Evolutionary conservation across 2,329 filamentous ascomycete species (phyloP), one percentile per base, ranked within the genome.

Genomic region (Hymenoscyphus occultus): DNA sequence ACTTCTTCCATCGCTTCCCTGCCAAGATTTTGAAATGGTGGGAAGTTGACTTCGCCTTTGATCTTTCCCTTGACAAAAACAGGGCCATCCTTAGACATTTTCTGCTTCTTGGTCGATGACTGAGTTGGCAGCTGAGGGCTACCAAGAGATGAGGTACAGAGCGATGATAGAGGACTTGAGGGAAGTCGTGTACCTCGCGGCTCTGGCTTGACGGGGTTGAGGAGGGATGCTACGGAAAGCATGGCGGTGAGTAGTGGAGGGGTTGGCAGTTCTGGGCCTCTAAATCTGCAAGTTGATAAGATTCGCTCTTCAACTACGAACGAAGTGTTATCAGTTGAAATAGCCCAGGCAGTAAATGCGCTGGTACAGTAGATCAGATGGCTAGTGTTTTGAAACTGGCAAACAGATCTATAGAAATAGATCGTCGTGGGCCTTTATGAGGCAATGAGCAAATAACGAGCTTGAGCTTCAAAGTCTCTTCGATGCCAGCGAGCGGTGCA

Each of bases 21-120:
- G 68, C 90, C 84, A 39, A 89, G 77, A 58, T 83, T 80, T 74
- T 97, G 91, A 74, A 86, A 89, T 0, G 93, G 91, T 19, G 84
- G 84, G 74, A 89, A 97, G 74, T 89, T 89, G 70, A 96, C 81
- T 35, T 83, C 79, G 2, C 90, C 91, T 68, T 87, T 86, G 39
- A 86, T 80, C 65, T 83, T 82, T 58, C 84, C 85, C 71, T 85
- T 86, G 35, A 82, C 81, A 74, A 90, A 87, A 7, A 89, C 78
- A 0, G 86, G 83, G 35, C 82, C 83, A 71, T 90, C 86, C 75
- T 90, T 92, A 65, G 83, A 79, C 73, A 88, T 80, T 77, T 88
- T 91, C 68, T 83, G 81, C 72, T 81, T 84, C 68, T 77, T 79
- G 64, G 67, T 73, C 67, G 70, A 71, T 67, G 68, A 71, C 60